Percentiles rank a stretch among this genome's conserved stretches.
Conservation (phyloP, 208 protist genomes). For the Acanthamoeba polyphaga region DNA sequence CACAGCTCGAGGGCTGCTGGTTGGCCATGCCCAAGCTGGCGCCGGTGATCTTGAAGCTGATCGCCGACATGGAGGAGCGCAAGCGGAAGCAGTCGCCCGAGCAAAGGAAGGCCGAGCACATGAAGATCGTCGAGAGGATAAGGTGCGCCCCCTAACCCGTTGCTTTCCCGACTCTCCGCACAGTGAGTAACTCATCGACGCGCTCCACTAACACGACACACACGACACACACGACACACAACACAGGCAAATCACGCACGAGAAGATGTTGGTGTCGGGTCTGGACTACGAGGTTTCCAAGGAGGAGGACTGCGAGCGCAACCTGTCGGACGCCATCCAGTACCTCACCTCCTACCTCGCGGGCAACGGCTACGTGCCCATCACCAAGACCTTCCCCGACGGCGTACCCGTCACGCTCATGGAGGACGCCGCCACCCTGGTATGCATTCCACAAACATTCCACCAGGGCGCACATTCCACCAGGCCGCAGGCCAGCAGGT, state of each 20-base stretch:
- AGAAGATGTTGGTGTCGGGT: constrained; percentile 61
- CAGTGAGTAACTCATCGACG: not conserved
- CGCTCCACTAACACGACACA: not conserved
- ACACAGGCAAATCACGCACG: constrained; percentile 67
- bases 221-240: not conserved
- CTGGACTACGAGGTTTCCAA: constrained; percentile 1
- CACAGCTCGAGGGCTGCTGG: constrained; percentile 65
- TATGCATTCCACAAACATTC: not conserved
- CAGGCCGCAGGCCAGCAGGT: no score
- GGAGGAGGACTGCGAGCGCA: constrained; percentile 64
- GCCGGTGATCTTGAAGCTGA: constrained; percentile 65
- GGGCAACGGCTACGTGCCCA: constrained; percentile 28
- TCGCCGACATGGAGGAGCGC: constrained; percentile 21
- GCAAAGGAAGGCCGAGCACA: not conserved
- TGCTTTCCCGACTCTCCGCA: not conserved
- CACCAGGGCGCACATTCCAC: not conserved
- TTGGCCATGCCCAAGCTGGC: constrained; percentile 41
- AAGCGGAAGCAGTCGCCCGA: not conserved
- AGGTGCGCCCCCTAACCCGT: not conserved
- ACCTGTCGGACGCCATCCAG: constrained; percentile 53
- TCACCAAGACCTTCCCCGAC: constrained; percentile 65
- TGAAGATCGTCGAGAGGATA: not conserved
- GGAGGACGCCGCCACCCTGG: constrained; percentile 66
- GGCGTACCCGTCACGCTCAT: constrained; percentile 40
- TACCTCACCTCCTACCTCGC: constrained; percentile 58